Evolutionary conservation across 345 rosid genomes (phyloP).

Genomic region (Cochlearia excelsa): DNA sequence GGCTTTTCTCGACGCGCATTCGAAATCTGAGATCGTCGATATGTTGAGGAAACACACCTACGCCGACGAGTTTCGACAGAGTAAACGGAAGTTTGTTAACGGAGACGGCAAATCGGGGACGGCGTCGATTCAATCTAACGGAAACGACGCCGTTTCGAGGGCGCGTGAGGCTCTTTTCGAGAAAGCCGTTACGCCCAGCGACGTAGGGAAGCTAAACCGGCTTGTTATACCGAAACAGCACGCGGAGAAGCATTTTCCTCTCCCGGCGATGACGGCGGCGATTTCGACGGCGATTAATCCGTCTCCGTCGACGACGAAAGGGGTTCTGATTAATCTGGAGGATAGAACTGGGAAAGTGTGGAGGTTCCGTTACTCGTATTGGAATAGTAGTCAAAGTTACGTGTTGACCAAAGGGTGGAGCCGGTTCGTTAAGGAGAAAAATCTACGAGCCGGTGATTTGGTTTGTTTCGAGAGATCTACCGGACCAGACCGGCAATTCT

Average conservation of each 20-base stretch:
- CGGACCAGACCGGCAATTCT: slow-evolving; percentile 64
- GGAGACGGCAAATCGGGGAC: slow-evolving; percentile 25
- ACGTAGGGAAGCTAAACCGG: slow-evolving; percentile 92
- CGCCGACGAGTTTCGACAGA: slow-evolving; percentile 72
- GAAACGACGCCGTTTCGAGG: slow-evolving; percentile 25
- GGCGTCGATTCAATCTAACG: not conserved
- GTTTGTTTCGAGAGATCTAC: slow-evolving; percentile 80
- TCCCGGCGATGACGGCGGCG: slow-evolving; percentile 31
- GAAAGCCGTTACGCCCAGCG: slow-evolving; percentile 93
- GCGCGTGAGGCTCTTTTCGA: slow-evolving; percentile 77
- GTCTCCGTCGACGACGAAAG: slow-evolving; percentile 39
- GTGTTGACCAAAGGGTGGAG: slow-evolving; percentile 96
- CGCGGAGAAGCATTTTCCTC: slow-evolving; percentile 78
- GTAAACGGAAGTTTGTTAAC: slow-evolving; percentile 45
- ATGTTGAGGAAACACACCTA: slow-evolving; percentile 92
- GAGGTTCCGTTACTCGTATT: slow-evolving; percentile 93
- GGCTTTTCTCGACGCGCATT: slow-evolving; percentile 65
- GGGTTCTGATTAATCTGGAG: slow-evolving; percentile 65
- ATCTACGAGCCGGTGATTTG: slow-evolving; percentile 70
- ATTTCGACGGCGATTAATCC: slow-evolving; percentile 23
- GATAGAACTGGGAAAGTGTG: slow-evolving; percentile 78
- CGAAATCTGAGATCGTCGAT: slow-evolving; percentile 87
- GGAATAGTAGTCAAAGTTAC: slow-evolving; percentile 97
- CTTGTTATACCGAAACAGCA: slow-evolving; percentile 93
- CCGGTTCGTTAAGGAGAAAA: slow-evolving; percentile 88